These are phyloP conservation scores for Exophiala viscosa DNA, from an alignment of 2,329 filamentous ascomycete species.

Conservation along the genomic window DNA sequence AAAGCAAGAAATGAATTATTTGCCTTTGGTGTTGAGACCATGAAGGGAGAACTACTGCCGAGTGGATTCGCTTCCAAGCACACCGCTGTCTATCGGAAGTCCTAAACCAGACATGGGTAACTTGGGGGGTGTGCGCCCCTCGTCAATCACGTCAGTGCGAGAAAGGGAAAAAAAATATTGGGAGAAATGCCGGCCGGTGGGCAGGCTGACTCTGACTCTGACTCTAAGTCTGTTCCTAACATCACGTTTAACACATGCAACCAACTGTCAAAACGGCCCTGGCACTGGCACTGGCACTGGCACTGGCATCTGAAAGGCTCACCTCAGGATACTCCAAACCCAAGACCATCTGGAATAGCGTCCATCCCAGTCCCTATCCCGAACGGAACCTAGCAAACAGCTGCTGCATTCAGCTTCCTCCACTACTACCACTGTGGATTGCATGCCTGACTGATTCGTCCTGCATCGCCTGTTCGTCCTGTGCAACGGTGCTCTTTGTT, in stretches of 20 bases:
- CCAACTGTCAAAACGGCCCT: constrained; percentile 8
- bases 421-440: constrained; percentile 18
- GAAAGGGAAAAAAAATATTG: not conserved
- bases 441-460: constrained; percentile 27
- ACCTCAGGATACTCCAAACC: constrained; percentile 4
- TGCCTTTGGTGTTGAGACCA: not conserved
- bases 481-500: constrained; percentile 23
- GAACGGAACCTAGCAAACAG: constrained; percentile 2
- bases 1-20: not conserved
- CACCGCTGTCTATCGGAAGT: not conserved
- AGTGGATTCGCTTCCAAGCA: constrained; percentile 1
- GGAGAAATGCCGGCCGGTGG: constrained; percentile 2
- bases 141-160: constrained; percentile 21
- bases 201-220: constrained; percentile 20
- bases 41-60: not conserved
- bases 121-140: not conserved
- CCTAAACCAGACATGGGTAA: not conserved
- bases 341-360: constrained; percentile 22
- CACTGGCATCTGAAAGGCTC: not conserved
- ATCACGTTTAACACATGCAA: constrained; percentile 19
- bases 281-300: constrained; percentile 10
- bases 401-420: constrained; percentile 15
- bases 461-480: constrained; percentile 18
- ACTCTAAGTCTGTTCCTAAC: no score
- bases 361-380: constrained; percentile 9